These are phyloP conservation scores for Acrocalymma vagum DNA, from an alignment of 2,329 filamentous ascomycete species.

Conservation along the genomic window DNA sequence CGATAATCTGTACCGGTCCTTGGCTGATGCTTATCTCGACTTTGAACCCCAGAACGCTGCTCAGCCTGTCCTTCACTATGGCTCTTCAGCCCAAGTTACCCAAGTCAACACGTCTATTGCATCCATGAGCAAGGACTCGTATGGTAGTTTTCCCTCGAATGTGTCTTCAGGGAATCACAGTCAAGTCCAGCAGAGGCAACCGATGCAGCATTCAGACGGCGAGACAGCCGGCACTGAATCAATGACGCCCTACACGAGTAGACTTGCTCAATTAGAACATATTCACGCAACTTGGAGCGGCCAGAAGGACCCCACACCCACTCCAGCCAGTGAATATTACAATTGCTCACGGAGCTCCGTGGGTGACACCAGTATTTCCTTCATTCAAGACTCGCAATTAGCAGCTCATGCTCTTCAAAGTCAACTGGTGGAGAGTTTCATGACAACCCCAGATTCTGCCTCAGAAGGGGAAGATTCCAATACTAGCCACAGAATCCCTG, in stretches of 20 bases:
- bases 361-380: conserved; percentile 24
- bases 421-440: conserved; percentile 43
- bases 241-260: conserved; percentile 21
- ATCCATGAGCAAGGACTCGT: conserved; percentile 36
- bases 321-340: too few species aligned
- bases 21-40: conserved; percentile 51
- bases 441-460: conserved; percentile 27
- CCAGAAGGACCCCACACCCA: conserved; percentile 17
- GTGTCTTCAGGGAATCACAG: conserved; percentile 17
- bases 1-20: conserved; percentile 51
- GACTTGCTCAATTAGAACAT: conserved; percentile 34
- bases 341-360: too few species aligned
- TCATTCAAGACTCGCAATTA: conserved; percentile 55
- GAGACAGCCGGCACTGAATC: conserved; percentile 10
- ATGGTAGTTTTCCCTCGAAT: conserved; percentile 44
- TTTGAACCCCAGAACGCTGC: conserved; percentile 34
- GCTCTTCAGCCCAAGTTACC: neutral
- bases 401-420: conserved; percentile 52
- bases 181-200: conserved; percentile 2
- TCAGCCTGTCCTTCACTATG: neutral
- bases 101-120: conserved; percentile 8
- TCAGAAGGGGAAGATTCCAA: conserved; percentile 8
- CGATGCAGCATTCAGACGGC: neutral
- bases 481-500: too few species aligned
- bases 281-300: conserved; percentile 34